These are phyloP conservation scores for Daldinia eschscholtzii DNA, from an alignment of 2,329 filamentous ascomycete genomes.

Conservation along the genomic window DNA sequence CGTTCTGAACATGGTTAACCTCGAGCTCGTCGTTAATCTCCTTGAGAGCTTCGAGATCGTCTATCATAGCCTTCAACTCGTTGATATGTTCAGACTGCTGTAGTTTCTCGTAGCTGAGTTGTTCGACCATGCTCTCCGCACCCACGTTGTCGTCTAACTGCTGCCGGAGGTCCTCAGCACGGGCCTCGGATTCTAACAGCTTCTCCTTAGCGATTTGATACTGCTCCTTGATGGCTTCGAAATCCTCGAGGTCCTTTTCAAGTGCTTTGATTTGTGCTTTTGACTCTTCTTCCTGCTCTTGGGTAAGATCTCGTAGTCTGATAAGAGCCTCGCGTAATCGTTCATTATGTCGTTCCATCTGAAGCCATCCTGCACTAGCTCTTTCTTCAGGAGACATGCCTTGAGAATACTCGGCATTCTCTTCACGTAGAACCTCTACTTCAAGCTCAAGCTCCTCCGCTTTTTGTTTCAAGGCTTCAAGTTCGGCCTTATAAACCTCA, in stretches of 20 bases:
- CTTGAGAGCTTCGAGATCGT: slow-evolving; percentile 88
- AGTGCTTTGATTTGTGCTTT: slow-evolving; percentile 79
- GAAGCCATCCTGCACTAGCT: slow-evolving; percentile 87
- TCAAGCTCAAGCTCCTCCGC: slow-evolving; percentile 89
- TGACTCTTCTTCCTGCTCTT: slow-evolving; percentile 85
- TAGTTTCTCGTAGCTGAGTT: slow-evolving; percentile 89
- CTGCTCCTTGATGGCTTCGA: slow-evolving; percentile 74
- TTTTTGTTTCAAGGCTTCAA: slow-evolving; percentile 80
- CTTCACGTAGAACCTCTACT: slow-evolving; percentile 85
- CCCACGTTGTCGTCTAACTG: slow-evolving; percentile 91
- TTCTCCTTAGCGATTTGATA: slow-evolving; percentile 79
- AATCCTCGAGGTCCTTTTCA: slow-evolving; percentile 79
- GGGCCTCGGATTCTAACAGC: slow-evolving; percentile 77
- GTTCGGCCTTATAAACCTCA: slow-evolving; percentile 83
- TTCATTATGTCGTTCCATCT: slow-evolving; percentile 92
- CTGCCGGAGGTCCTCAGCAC: slow-evolving; percentile 86
- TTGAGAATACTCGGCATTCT: slow-evolving; percentile 85
- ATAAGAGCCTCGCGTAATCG: slow-evolving; percentile 87
- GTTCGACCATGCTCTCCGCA: slow-evolving; percentile 94
- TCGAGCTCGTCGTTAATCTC: slow-evolving; percentile 97
- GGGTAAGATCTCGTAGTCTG: slow-evolving; percentile 85
- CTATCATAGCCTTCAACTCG: slow-evolving; percentile 83
- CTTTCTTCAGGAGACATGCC: slow-evolving; percentile 91
- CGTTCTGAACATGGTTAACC: slow-evolving; percentile 90
- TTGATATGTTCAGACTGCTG: slow-evolving; percentile 84